A percentile compares a stretch with the other conserved stretches of the same genome.
phyloP scores from a whole-genome alignment of 345 rosid genomes.

The Salix brachista region DNA sequence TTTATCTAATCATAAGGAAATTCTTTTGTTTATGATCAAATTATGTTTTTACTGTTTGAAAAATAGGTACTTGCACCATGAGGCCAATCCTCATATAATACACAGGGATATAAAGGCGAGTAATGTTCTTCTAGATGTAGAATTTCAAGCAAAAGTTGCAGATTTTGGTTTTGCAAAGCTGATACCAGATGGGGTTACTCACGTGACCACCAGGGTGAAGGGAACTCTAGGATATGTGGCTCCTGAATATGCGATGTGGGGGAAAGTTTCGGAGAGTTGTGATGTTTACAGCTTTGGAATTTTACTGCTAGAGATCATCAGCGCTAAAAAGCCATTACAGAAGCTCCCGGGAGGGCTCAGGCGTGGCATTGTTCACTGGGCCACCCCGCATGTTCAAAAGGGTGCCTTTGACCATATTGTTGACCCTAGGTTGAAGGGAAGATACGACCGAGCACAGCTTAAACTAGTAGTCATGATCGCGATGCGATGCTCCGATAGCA shows the following conservation, averaged over 20 bases:
- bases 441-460: constrained; percentile 36
- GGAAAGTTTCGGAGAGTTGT: constrained; percentile 58
- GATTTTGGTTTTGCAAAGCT: constrained; percentile 74
- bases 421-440: constrained; percentile 49
- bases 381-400: constrained; percentile 46
- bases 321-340: constrained; percentile 53
- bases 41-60: neutral
- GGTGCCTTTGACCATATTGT: constrained; percentile 46
- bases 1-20: no score
- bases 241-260: constrained; percentile 86
- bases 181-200: constrained; percentile 58
- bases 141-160: constrained; percentile 59
- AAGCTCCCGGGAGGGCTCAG: constrained; percentile 50
- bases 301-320: constrained; percentile 51
- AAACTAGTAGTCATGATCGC: constrained; percentile 37
- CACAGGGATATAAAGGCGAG: constrained; percentile 71
- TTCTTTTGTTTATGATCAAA: neutral
- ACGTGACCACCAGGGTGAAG: constrained; percentile 61
- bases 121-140: constrained; percentile 51
- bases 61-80: constrained; percentile 59
- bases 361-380: constrained; percentile 62
- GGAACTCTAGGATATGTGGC: constrained; percentile 69
- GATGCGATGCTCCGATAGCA: constrained; percentile 41
- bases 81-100: constrained; percentile 62
- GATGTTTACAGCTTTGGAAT: constrained; percentile 73